A percentile compares a stretch with the other conserved stretches of the same genome.
phyloP scores from a whole-genome alignment of 805 yeast genomes.

The Hemisphaericaspora nanyangensis region DNA sequence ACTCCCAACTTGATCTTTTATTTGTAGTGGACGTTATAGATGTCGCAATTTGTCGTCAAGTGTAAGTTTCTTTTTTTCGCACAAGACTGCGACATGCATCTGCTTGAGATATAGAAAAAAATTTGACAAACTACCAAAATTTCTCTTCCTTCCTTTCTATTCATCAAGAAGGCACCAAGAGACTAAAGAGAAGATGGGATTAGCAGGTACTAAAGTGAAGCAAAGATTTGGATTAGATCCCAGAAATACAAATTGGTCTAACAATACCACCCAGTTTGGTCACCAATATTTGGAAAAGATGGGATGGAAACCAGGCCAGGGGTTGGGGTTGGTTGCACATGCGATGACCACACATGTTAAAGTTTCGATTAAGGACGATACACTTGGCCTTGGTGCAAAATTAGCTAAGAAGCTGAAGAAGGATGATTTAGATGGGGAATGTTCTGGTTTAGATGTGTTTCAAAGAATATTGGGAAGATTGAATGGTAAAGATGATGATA shows the following conservation, averaged over 20 bases:
- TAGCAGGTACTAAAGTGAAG: slow-evolving; percentile 75
- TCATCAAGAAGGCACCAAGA: no score
- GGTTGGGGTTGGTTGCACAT: slow-evolving; percentile 68
- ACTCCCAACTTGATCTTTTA: no score
- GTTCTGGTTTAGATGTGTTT: slow-evolving; percentile 64
- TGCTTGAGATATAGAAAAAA: no score
- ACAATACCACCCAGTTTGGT: slow-evolving; percentile 79
- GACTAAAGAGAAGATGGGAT: slow-evolving; percentile 52
- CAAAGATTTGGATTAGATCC: slow-evolving; percentile 92
- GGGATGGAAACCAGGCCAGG: slow-evolving; percentile 94
- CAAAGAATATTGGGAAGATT: slow-evolving; percentile 85
- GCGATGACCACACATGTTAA: slow-evolving; percentile 80
- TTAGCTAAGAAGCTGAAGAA: slow-evolving; percentile 52
- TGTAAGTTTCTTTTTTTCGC: no score
- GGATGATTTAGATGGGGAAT: slow-evolving; percentile 70
- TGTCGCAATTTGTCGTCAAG: no score
- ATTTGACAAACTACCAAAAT: no score
- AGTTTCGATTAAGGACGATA: slow-evolving; percentile 78
- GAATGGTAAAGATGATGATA: slow-evolving; percentile 76
- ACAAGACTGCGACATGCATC: no score
- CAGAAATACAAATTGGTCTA: slow-evolving; percentile 91
- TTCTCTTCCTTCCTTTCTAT: no score
- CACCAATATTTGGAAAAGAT: slow-evolving; percentile 74
- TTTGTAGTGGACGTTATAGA: no score
- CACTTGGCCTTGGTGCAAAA: slow-evolving; percentile 85